phyloP scores from a whole-genome alignment of 805 yeast genomes.

The Yarrowia sp. region DNA sequence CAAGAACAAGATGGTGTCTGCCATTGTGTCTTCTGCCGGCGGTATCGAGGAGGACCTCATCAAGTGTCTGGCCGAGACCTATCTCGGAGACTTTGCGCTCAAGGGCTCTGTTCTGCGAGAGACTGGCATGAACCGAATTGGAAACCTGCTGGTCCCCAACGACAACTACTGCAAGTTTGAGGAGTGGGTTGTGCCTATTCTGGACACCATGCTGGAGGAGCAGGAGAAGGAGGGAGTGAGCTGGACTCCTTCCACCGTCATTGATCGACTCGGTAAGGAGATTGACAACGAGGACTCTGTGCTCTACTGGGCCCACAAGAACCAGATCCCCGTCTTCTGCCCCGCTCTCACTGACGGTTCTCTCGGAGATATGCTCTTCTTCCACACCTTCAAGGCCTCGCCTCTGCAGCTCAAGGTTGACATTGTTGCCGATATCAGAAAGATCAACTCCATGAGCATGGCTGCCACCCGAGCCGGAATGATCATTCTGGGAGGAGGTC shows the following conservation, averaged over 20 bases:
- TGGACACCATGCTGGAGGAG: constrained; percentile 83
- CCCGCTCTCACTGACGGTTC: constrained; percentile 98
- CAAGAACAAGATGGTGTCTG: constrained; percentile 91
- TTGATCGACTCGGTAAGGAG: constrained; percentile 91
- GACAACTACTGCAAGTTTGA: constrained; percentile 97
- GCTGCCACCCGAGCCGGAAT: constrained; percentile 92
- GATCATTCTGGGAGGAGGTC: constrained; percentile 94
- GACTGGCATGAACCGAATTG: constrained; percentile 96
- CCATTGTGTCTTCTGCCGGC: constrained; percentile 95
- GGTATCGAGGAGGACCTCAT: constrained; percentile 97
- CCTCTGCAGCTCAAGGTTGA: constrained; percentile 88
- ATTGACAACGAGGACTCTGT: constrained; percentile 92
- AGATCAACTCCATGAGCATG: constrained; percentile 90
- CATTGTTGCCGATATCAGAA: constrained; percentile 89
- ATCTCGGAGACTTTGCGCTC: constrained; percentile 83
- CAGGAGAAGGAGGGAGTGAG: constrained; percentile 65
- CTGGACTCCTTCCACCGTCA: constrained; percentile 93
- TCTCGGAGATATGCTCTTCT: constrained; percentile 97
- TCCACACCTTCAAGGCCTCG: constrained; percentile 94
- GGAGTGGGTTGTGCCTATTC: constrained; percentile 96
- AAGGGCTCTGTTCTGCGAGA: constrained; percentile 82
- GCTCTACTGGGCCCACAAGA: constrained; percentile 96
- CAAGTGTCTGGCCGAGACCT: constrained; percentile 95
- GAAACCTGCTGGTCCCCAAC: constrained; percentile 93
- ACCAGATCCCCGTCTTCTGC: constrained; percentile 92